Base-by-base conservation (phyloP, 768 basidiomycete species). In the Boletellus ananiceps region DNA sequence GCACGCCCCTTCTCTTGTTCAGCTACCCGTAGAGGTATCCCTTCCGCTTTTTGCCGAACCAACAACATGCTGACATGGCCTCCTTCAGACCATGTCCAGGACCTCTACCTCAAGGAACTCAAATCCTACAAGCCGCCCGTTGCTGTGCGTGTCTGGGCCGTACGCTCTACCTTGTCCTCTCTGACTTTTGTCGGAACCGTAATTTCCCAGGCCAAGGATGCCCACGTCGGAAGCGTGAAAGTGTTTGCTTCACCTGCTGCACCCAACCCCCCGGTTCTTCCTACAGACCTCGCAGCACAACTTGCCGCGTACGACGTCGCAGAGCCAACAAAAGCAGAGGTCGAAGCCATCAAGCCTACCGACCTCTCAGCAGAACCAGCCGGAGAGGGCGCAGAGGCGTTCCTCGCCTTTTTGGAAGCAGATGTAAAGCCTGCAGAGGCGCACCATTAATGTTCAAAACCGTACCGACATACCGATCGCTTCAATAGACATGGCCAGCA, bases 161-260 rank as follows among this genome's bases (percentile, higher is more conserved):
- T 42, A 4, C 6, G 6, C 34, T 44, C 21, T n/a, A 3, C 32
- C 4, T 43, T 33, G 29, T 2, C n/a, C 25, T 16, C 15, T 23
- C 49, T 54, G 31, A 52, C 38, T 8, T 39, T 23, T 31, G 8
- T 23, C 27, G n/a, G 14, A 38, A 50, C 31, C 11, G n/a, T 31
- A 15, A 35, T 31, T 16, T 13, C 29, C 18, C 19, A 98, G 94
- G 81, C 86, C 54, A 84, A 89, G 69, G 89, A 96, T 67, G 93
- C 93, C 46, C 90, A 93, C 67, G 82, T 92, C 59, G 90, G 89
- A 48, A 74, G 69, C 49, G 93, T 98, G 52, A 96, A 95, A 73
- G 64, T 79, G 44, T 95, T 86, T 79, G 66, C 82, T 29, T 68
- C 82, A 21, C 95, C 95, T 1, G 68, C 84, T 14, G 63, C 81